phyloP scores from a whole-genome alignment of 225 moss, liverwort and hornwort species.

The Asterella californica region DNA sequence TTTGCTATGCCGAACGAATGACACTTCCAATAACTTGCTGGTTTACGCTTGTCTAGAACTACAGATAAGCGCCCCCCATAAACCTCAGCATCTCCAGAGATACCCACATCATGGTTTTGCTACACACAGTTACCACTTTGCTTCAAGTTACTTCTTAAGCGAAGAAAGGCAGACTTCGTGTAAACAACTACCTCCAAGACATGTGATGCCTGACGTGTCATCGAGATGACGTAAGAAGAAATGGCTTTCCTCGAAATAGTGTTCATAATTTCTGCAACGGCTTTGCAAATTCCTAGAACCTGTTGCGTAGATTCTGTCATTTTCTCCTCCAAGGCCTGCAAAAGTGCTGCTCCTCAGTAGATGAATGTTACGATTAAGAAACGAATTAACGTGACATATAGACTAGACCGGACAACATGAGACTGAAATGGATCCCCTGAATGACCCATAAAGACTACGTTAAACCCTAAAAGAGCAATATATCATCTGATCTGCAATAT shows the following conservation, averaged over 20 bases:
- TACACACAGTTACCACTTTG: not conserved
- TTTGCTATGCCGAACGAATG: too few relatives aligned
- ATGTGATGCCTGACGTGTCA: conserved; percentile 92
- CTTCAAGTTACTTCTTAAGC: not conserved
- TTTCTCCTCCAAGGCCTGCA: conserved; percentile 55
- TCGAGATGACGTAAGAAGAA: conserved; percentile 96
- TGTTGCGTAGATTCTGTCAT: conserved; percentile 69
- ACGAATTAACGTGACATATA: not conserved
- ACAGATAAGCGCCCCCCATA: not conserved
- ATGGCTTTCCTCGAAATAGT: conserved; percentile 70
- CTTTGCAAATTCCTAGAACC: conserved; percentile 75
- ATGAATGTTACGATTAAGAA: not conserved
- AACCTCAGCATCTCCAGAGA: not conserved
- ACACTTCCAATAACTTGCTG: not conserved
- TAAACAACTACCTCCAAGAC: conserved; percentile 68
- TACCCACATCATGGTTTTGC: not conserved
- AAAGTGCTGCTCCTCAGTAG: not conserved
- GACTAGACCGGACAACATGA: not conserved
- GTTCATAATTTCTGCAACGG: conserved; percentile 69
- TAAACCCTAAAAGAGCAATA: not conserved
- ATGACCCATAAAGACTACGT: not conserved
- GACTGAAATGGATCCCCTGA: not conserved
- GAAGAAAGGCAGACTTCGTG: not conserved
- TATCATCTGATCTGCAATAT: too few relatives aligned
- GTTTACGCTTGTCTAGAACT: not conserved